Conservation (phyloP, 2,329 filamentous ascomycete genomes). For the Gliomastix tumulicola region DNA sequence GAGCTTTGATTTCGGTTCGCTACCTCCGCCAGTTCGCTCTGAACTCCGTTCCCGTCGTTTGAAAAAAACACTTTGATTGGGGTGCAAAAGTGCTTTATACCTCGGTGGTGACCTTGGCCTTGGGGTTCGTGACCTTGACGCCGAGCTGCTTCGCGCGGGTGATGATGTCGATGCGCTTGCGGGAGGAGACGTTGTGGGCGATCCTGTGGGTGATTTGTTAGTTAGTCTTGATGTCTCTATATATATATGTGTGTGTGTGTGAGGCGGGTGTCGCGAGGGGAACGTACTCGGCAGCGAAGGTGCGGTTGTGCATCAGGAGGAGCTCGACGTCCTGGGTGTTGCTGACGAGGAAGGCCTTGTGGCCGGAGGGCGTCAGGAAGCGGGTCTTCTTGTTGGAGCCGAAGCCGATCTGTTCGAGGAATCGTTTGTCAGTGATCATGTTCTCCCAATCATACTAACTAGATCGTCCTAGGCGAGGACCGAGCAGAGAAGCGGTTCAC, state of each 20-base stretch:
- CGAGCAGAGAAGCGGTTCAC: too few relatives aligned
- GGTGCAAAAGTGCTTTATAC: conserved; percentile 51
- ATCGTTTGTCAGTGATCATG: too few relatives aligned
- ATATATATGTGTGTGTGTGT: too few relatives aligned
- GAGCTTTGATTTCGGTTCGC: too few relatives aligned
- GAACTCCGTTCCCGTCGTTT: too few relatives aligned
- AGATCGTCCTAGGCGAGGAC: too few relatives aligned
- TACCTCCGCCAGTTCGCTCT: too few relatives aligned
- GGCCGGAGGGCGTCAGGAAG: conserved; percentile 97
- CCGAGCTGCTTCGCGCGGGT: conserved; percentile 95
- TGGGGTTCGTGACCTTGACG: conserved; percentile 99
- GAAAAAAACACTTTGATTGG: too few relatives aligned
- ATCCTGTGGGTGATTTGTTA: too few relatives aligned
- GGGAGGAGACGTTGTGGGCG: conserved; percentile 92
- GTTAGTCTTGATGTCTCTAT: too few relatives aligned
- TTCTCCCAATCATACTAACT: too few relatives aligned
- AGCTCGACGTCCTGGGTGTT: conserved; percentile 95
- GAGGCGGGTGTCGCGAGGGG: too few relatives aligned
- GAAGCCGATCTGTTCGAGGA: conserved; percentile 79
- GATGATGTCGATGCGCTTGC: conserved; percentile 98
- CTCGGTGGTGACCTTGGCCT: conserved; percentile 98
- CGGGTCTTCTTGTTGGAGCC: conserved; percentile 99
- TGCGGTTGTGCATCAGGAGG: conserved; percentile 99
- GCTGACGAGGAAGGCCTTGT: conserved; percentile 99
- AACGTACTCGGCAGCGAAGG: conserved; percentile 95